A percentile compares a stretch with the other conserved stretches of the same genome.
Evolutionary conservation across 2,329 filamentous ascomycete species (phyloP).

Genomic region (Pezicula neosporulosa): DNA sequence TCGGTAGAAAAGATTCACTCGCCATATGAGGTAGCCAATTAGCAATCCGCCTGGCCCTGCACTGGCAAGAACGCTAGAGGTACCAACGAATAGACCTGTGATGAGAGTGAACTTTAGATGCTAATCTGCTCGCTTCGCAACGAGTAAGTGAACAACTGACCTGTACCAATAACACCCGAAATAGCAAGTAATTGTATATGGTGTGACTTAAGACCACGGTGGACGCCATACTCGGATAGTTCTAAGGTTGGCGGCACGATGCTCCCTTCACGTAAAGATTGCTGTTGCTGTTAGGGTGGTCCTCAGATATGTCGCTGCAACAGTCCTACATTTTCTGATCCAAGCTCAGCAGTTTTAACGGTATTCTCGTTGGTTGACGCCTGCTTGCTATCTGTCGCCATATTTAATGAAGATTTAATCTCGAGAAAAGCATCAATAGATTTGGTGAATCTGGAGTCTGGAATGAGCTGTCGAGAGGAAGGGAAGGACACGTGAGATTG

Average conservation of each 20-base stretch:
- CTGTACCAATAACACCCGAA: constrained; percentile 38
- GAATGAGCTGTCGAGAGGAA: no score
- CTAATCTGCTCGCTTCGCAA: not conserved
- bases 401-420: no score
- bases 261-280: not conserved
- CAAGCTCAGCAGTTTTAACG: no score
- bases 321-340: no score
- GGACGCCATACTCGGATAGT: not conserved
- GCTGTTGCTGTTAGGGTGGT: not conserved
- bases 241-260: not conserved
- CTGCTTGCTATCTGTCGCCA: no score
- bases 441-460: no score
- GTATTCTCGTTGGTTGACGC: no score
- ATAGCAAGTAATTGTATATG: constrained; percentile 38
- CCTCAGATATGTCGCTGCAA: no score
- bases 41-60: constrained; percentile 37
- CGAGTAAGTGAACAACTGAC: constrained; percentile 6
- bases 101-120: not conserved
- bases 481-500: no score
- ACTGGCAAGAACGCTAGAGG: constrained; percentile 37
- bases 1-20: constrained; percentile 36
- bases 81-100: constrained; percentile 35
- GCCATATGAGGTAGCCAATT: constrained; percentile 38
- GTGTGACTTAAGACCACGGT: constrained; percentile 30
- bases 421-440: no score